phyloP scores from a whole-genome alignment of 352 stramenopile genomes.

The Pythium diclinum region DNA sequence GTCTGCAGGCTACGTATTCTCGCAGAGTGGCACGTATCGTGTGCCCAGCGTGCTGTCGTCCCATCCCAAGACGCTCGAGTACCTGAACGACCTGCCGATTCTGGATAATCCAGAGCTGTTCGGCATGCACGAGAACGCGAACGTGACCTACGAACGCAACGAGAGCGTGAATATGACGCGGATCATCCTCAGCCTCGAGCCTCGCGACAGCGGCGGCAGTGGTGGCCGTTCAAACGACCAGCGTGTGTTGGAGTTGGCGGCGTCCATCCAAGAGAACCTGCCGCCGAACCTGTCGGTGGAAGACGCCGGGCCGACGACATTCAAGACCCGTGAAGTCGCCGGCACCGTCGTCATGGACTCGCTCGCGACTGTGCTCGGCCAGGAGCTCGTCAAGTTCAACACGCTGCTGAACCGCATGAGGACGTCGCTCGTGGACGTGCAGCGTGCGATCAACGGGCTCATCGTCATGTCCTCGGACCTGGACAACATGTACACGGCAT shows the following conservation, averaged over 20 bases:
- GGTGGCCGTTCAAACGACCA: conserved; percentile 84
- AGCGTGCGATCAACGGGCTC: conserved; percentile 77
- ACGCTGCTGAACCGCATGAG: conserved; percentile 83
- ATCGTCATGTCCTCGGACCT: conserved; percentile 95
- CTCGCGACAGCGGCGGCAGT: conserved; percentile 59
- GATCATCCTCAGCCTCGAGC: conserved; percentile 89
- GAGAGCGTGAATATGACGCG: conserved; percentile 88
- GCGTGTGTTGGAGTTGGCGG: conserved; percentile 70
- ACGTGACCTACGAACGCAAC: conserved; percentile 92
- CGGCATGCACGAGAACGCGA: conserved; percentile 96
- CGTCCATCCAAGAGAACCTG: conserved; percentile 61
- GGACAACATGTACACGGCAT: conserved; percentile 95
- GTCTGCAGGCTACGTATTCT: conserved; percentile 80
- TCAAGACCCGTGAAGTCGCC: conserved; percentile 83
- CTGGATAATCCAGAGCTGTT: conserved; percentile 93
- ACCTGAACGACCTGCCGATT: conserved; percentile 78
- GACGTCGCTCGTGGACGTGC: conserved; percentile 73
- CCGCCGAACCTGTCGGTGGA: conserved; percentile 72
- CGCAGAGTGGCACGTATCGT: conserved; percentile 84
- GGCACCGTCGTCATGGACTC: conserved; percentile 89
- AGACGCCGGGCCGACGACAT: conserved; percentile 88
- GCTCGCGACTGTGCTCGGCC: conserved; percentile 89
- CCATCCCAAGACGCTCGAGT: conserved; percentile 62
- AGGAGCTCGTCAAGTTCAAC: conserved; percentile 96
- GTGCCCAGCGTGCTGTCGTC: conserved; percentile 49